Conservation (phyloP, 345 rosid genomes). For the Linum usitatissimum region DNA sequence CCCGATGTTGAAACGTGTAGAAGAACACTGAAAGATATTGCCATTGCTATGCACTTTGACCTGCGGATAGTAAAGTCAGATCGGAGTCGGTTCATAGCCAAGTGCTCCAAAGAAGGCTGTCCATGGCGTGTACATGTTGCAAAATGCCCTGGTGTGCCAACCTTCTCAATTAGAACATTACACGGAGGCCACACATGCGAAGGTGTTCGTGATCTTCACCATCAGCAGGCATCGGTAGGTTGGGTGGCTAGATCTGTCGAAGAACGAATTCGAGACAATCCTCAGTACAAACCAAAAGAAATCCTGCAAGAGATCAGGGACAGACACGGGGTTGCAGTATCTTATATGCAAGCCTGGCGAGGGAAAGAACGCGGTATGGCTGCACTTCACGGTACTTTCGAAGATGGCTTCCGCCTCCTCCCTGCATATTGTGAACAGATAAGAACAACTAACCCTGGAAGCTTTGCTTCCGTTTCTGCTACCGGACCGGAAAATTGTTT, state of each 20-base stretch:
- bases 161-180: slow-evolving; percentile 78
- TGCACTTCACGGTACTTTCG: slow-evolving; percentile 95
- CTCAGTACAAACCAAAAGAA: slow-evolving; percentile 91
- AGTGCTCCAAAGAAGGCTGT: slow-evolving; percentile 98
- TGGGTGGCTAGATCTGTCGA: slow-evolving; percentile 99
- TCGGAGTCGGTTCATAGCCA: slow-evolving; percentile 94
- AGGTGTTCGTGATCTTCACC: slow-evolving; percentile 85
- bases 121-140: slow-evolving; percentile 99
- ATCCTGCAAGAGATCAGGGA: slow-evolving; percentile 91
- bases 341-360: slow-evolving; percentile 99
- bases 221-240: slow-evolving; percentile 98
- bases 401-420: slow-evolving; percentile 88
- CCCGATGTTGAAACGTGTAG: slow-evolving; percentile 97
- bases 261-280: slow-evolving; percentile 84
- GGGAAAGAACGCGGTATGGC: slow-evolving; percentile 99
- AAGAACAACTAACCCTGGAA: slow-evolving; percentile 72
- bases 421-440: slow-evolving; percentile 89
- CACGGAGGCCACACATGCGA: slow-evolving; percentile 93
- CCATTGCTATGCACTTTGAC: slow-evolving; percentile 91
- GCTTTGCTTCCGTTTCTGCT: slow-evolving; percentile 80
- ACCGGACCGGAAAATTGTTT: slow-evolving; percentile 84
- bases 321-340: slow-evolving; percentile 94
- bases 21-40: slow-evolving; percentile 86
- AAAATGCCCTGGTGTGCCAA: slow-evolving; percentile 86
- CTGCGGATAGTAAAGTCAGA: slow-evolving; percentile 96